Base-by-base conservation (phyloP, 345 rosid species). In the Theobroma cacao region DNA sequence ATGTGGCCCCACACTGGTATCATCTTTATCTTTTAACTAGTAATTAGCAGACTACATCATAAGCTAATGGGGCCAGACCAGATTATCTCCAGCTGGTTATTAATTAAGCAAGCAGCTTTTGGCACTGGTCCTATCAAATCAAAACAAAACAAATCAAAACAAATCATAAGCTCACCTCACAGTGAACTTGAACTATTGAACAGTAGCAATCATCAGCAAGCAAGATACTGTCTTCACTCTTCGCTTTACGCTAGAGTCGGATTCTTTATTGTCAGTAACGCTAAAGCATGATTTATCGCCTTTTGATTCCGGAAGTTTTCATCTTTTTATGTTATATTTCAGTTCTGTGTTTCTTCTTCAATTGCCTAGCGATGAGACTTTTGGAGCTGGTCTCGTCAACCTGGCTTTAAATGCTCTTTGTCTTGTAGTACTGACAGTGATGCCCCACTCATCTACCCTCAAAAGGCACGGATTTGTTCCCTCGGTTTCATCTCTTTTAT, bases 221-320 rank as follows among this genome's bases (percentile, higher is more conserved):
- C 17, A 63, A 18, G 9, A 41, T 11, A 40, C 68, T 63, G 68
- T 36, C 68, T 33, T 63, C 18, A 15, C 45, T 33, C 45, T 63
- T 63, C 24, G 6, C 47, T n/a, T 65, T 65, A 20, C 0, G 48
- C 10, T 65, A 15, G 43, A 36, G 17, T 65, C 47, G n/a, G 70
- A 38, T 38, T 65, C 40, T 61, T 61, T 34, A n/a, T 62, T 62
- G 45, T 63, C 68, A 63, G 70, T 38, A 65, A 65, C 47, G 48
- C 38, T 38, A 65, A 65, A 65, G 70, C 70, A 36, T 36, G 70
- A 38, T 65, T 65, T n/a, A 20, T 40, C 1, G 70, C 47, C 70
- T 65, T 64, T 38, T 65, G 48, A 65, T 48, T n/a, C 9, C 2
- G 12, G n/a, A 1, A 6, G 6, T 5, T 13, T 59, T 26, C 47